Percentiles rank a stretch among this genome's conserved stretches.
phyloP scores from a whole-genome alignment of 805 yeast genomes.

The Candida pseudofarinosa region DNA sequence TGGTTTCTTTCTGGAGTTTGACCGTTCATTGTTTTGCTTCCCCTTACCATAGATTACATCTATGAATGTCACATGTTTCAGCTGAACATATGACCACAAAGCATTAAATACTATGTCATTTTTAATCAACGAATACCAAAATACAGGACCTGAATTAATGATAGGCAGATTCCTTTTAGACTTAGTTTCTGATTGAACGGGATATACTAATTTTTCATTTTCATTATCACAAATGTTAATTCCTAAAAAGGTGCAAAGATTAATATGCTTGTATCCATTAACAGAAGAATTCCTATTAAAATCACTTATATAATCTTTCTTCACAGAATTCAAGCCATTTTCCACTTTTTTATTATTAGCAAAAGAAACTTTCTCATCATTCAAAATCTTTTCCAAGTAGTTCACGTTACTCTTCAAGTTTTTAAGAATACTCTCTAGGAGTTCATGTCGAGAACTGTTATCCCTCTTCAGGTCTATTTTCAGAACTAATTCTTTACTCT shows the following conservation, averaged over 20 bases:
- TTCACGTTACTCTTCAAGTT: not conserved
- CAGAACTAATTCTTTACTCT: too few species aligned
- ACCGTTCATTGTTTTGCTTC: too few species aligned
- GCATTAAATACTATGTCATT: constrained; percentile 31
- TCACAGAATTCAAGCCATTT: too few species aligned
- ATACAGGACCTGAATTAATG: constrained; percentile 34
- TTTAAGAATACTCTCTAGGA: not conserved
- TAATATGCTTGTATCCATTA: not conserved
- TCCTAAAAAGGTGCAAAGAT: not conserved
- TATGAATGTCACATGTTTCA: not conserved
- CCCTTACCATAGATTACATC: not conserved
- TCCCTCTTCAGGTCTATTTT: not conserved
- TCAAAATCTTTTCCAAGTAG: not conserved
- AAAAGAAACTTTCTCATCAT: not conserved
- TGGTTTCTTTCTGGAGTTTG: not conserved
- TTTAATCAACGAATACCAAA: constrained; percentile 35
- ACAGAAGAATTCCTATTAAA: not conserved
- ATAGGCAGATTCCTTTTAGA: constrained; percentile 16
- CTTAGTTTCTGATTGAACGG: constrained; percentile 28
- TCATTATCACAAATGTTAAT: constrained; percentile 21
- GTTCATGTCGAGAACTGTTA: not conserved
- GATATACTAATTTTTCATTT: constrained; percentile 32
- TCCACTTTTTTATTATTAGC: too few species aligned
- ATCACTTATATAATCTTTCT: too few species aligned
- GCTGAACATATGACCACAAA: constrained; percentile 28